Percentiles rank a stretch among this genome's conserved stretches.
Conservation (phyloP, 345 rosid species). For the Citrus mangshanensis region DNA sequence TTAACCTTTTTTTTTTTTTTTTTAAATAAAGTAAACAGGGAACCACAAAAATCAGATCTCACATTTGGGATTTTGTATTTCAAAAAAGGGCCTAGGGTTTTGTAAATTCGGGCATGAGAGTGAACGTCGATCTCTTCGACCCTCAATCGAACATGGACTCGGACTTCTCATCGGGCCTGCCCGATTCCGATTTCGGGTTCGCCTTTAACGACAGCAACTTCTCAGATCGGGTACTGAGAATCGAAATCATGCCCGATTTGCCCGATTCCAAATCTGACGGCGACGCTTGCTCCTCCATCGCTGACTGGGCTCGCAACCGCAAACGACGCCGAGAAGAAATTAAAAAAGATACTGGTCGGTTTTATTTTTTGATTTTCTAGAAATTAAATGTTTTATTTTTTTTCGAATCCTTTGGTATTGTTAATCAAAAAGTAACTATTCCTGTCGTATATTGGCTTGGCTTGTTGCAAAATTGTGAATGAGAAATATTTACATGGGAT, state of each 20-base stretch:
- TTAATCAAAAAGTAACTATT: neutral
- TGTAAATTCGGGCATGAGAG: slow-evolving; percentile 28
- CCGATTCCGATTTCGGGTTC: slow-evolving; percentile 59
- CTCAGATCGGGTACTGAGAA: slow-evolving; percentile 74
- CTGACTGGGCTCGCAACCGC: slow-evolving; percentile 66
- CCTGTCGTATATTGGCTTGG: neutral
- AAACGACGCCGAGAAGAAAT: slow-evolving; percentile 68
- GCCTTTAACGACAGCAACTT: slow-evolving; percentile 78
- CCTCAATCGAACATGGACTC: slow-evolving; percentile 43
- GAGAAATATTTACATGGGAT: neutral
- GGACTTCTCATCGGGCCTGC: slow-evolving; percentile 29
- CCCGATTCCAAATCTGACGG: slow-evolving; percentile 41
- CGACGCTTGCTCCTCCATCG: slow-evolving; percentile 47
- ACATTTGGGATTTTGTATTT: neutral
- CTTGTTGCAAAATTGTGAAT: neutral
- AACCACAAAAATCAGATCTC: neutral
- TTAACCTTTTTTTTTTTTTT: neutral
- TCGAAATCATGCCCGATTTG: slow-evolving; percentile 55
- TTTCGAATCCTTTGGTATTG: neutral
- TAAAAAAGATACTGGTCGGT: slow-evolving; percentile 41
- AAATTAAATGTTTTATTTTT: neutral
- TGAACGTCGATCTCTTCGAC: slow-evolving; percentile 42
- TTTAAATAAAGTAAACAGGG: too few relatives aligned
- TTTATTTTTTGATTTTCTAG: neutral
- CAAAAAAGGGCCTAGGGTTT: neutral